phyloP scores from a whole-genome alignment of 805 yeast species.

The Huiozyma naganishii region DNA sequence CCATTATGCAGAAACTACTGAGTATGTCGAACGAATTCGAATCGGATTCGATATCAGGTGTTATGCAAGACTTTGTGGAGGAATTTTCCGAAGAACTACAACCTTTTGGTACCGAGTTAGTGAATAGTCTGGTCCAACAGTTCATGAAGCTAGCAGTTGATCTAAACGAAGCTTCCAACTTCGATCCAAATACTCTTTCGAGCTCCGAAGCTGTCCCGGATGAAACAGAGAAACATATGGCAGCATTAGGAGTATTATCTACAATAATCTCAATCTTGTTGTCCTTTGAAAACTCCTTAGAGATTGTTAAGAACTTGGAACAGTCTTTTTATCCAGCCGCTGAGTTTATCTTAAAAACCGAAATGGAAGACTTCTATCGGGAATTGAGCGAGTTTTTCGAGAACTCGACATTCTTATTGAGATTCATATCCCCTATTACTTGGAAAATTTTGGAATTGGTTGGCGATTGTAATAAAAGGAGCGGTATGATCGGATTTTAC shows the following conservation, averaged over 20 bases:
- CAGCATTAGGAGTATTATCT: slow-evolving; percentile 70
- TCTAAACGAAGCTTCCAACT: slow-evolving; percentile 46
- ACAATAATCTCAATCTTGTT: slow-evolving; percentile 74
- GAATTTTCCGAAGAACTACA: slow-evolving; percentile 77
- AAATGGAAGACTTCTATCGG: slow-evolving; percentile 60
- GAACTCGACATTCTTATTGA: slow-evolving; percentile 49
- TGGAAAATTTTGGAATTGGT: slow-evolving; percentile 63
- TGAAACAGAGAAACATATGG: slow-evolving; percentile 61
- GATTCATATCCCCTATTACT: slow-evolving; percentile 54
- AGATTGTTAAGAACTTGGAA: slow-evolving; percentile 53
- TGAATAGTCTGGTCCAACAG: slow-evolving; percentile 56
- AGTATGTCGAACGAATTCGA: slow-evolving; percentile 72
- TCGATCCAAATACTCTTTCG: slow-evolving; percentile 31
- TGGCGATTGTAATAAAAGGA: slow-evolving; percentile 25
- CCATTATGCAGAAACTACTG: slow-evolving; percentile 71
- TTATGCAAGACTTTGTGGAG: slow-evolving; percentile 93
- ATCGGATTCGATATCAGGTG: slow-evolving; percentile 75
- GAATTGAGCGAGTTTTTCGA: slow-evolving; percentile 72
- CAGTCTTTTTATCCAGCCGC: slow-evolving; percentile 61
- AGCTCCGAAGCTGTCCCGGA: slow-evolving; percentile 29
- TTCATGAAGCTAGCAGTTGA: slow-evolving; percentile 63
- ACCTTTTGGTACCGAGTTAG: slow-evolving; percentile 75
- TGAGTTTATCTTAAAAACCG: slow-evolving; percentile 51
- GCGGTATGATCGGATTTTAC: slow-evolving; percentile 50
- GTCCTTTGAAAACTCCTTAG: slow-evolving; percentile 72